These are phyloP conservation scores for Centaurea solstitialis DNA, from an alignment of 129 eudicot genomes.

Conservation along the genomic window DNA sequence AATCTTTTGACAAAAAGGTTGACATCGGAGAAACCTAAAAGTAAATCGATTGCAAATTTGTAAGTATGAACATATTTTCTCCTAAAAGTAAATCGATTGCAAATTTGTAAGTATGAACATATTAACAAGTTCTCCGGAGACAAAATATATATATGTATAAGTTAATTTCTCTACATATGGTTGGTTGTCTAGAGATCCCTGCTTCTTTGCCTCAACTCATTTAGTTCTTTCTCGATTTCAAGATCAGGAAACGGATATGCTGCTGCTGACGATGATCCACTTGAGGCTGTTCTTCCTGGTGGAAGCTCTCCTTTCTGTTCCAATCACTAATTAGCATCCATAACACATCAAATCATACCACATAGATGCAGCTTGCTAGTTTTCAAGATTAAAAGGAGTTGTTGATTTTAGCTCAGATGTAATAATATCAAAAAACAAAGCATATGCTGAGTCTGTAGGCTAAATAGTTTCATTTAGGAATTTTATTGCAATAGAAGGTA, in stretches of 20 bases:
- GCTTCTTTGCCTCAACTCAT: conserved; percentile 72
- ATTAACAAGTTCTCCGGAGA: conserved; percentile 9
- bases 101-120: conserved; percentile 2
- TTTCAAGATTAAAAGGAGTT: not conserved
- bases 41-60: not conserved
- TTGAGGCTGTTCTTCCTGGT: conserved; percentile 70
- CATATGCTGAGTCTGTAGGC: not conserved
- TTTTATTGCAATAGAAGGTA: conserved; percentile 16
- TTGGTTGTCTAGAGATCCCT: conserved; percentile 39
- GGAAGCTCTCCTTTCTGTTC: conserved; percentile 96
- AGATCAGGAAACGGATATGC: conserved; percentile 62
- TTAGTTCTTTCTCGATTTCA: conserved; percentile 85
- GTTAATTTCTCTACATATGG: conserved; percentile 21
- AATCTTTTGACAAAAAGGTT: not conserved
- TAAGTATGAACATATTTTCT: too few relatives aligned
- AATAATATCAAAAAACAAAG: not conserved
- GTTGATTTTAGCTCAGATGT: not conserved
- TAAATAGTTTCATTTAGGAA: not conserved
- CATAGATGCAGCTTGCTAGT: not conserved
- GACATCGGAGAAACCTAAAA: not conserved
- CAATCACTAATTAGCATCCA: not conserved
- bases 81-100: too few relatives aligned
- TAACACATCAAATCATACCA: not conserved
- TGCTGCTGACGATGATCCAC: conserved; percentile 29
- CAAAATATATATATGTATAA: conserved; percentile 4